Base-by-base conservation (phyloP, 169 alveolate genomes). In the Eimeria nieschulzi region DNA sequence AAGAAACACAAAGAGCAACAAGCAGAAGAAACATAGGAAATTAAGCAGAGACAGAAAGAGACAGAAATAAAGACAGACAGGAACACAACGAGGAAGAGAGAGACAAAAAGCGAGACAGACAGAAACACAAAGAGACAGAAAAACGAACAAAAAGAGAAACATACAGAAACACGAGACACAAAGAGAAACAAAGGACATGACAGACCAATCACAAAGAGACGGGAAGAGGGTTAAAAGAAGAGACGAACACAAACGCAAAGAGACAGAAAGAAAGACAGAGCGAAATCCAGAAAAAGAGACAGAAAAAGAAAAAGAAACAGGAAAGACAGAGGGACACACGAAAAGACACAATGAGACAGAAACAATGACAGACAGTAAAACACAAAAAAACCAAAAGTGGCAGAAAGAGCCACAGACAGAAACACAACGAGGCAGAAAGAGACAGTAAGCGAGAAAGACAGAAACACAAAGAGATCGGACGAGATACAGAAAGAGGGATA, bases 1-100 rank as follows among this genome's bases (percentile, higher is more conserved):
- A 5, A 63, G 23, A 63, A 10, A 63, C 7, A 63, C 21, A 63
- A 10, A 63, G 7, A 63, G n/a, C 15, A 63, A 10, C 15, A 26
- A 63, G 15, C 15, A 26, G 21, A 10, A 10, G 5, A 10, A 26
- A 63, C 39, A 63, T 26, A 63, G 72, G 21, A 10, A 10, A 5
- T 19, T 21, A 63, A 26, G 21, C 72, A 63, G 72, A 63, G 72
- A 63, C 72, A 63, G 72, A 63, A 21, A 63, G 72, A 63, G 72
- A 63, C 72, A 63, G 72, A 63, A 26, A 63, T n/a, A 26, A 63
- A 63, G 72, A 63, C 39, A 63, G 72, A 63, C 72, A 63, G 72
- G 21, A 26, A 63, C 39, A 63, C 72, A 63, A 26, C 15, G 72
- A 63, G 23, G 21, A 26, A 63, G 72, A 26, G 5, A 63, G 72